Percentiles rank a stretch among this genome's conserved stretches.
Evolutionary conservation across 257 asterid species (phyloP).

Genomic region (Penstemon davidsonii): DNA sequence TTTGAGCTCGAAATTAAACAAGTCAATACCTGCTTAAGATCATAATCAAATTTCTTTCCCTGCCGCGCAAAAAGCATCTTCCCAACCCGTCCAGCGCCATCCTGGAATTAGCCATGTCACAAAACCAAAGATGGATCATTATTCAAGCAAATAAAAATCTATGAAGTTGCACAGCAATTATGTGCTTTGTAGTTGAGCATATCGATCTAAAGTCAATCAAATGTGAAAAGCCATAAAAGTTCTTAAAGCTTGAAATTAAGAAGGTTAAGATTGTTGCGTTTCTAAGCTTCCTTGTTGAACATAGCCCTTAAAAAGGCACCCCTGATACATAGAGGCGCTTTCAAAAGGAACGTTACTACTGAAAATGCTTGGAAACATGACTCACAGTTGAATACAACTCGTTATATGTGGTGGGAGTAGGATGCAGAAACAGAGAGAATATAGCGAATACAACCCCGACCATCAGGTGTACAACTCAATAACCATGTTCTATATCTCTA

Average conservation of each 20-base stretch:
- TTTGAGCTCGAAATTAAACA: constrained; percentile 24
- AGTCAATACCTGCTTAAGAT: constrained; percentile 80
- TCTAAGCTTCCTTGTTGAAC: neutral
- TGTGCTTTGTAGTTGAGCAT: too few species aligned
- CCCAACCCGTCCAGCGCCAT: constrained; percentile 98
- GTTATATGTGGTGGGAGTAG: too few species aligned
- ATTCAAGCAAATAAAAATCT: neutral
- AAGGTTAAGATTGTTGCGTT: neutral
- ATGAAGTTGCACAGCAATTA: too few species aligned
- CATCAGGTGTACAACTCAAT: neutral
- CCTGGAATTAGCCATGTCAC: constrained; percentile 47
- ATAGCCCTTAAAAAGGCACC: neutral
- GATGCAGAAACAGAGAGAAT: neutral
- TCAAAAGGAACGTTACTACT: too few species aligned
- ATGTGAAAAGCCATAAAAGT: too few species aligned
- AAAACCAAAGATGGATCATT: neutral
- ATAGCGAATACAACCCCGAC: neutral
- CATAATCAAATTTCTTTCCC: constrained; percentile 96
- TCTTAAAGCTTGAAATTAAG: too few species aligned
- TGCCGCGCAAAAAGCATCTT: constrained; percentile 96
- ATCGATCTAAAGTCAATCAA: too few species aligned
- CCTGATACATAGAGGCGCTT: neutral
- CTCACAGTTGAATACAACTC: neutral
- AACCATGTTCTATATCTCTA: neutral
- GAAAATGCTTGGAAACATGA: too few species aligned